These are phyloP conservation scores for Closterium sp. DNA, from an alignment of 139 green algal species.

Conservation along the genomic window DNA sequence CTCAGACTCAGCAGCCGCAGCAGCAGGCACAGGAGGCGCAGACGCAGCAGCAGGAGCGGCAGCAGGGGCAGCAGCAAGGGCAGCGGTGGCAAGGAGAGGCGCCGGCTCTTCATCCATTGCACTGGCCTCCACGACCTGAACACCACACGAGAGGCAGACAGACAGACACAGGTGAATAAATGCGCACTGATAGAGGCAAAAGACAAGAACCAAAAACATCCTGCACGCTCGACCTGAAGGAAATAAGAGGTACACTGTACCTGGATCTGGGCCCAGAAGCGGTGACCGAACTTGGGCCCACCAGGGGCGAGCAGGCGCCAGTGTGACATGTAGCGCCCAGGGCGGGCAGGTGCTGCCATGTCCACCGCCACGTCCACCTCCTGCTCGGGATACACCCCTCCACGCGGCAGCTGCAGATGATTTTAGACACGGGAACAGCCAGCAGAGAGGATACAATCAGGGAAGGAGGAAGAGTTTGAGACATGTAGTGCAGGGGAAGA, in stretches of 20 bases:
- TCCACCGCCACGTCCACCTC: slow-evolving; percentile 52
- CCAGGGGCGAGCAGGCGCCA: slow-evolving; percentile 28
- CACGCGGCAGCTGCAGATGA: slow-evolving; percentile 30
- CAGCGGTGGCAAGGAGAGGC: too few species aligned
- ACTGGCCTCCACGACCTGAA: too few species aligned
- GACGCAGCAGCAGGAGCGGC: background rate
- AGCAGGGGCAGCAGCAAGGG: background rate
- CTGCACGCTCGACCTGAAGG: background rate
- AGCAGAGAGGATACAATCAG: too few species aligned
- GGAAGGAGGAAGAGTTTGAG: too few species aligned
- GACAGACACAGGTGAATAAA: background rate
- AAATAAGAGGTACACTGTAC: slow-evolving; percentile 2
- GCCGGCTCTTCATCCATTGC: background rate
- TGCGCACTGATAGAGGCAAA: background rate
- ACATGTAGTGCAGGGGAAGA: too few species aligned
- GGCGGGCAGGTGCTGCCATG: slow-evolving; percentile 23
- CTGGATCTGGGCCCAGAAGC: slow-evolving; percentile 47
- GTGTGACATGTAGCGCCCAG: slow-evolving; percentile 50
- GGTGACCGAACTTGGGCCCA: slow-evolving; percentile 51
- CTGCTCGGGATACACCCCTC: slow-evolving; percentile 30
- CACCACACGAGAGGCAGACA: too few species aligned
- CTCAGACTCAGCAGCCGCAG: too few species aligned
- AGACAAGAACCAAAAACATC: too few species aligned
- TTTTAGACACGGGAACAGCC: too few species aligned
- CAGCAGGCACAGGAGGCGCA: too few species aligned